Evolutionary conservation across 2,329 filamentous ascomycete genomes (phyloP).

Genomic region (Rutstroemia sydowiana): DNA sequence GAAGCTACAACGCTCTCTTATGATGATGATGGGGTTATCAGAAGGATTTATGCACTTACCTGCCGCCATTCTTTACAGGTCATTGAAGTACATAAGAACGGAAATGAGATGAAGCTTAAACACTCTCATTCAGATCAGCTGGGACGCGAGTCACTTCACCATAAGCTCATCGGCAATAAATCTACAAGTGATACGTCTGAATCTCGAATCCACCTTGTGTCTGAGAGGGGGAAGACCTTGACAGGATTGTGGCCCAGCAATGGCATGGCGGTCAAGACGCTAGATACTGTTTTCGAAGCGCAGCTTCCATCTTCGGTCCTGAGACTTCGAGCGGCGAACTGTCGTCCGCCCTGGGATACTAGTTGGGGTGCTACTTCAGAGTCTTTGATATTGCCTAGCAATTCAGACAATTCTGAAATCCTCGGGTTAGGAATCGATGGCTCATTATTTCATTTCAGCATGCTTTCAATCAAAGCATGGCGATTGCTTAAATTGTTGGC

Average conservation of each 20-base stretch:
- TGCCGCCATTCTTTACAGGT: constrained; percentile 48
- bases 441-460: constrained; percentile 59
- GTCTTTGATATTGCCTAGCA: background rate
- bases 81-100: constrained; percentile 34
- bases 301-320: constrained; percentile 49
- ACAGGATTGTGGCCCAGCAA: constrained; percentile 27
- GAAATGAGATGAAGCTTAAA: constrained; percentile 21
- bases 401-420: constrained; percentile 34
- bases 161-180: constrained; percentile 10
- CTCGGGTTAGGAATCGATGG: constrained; percentile 65
- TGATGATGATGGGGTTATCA: no score
- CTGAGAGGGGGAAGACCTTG: constrained; percentile 27
- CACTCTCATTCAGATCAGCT: constrained; percentile 28
- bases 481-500: constrained; percentile 66
- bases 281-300: constrained; percentile 45
- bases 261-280: constrained; percentile 23
- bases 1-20: constrained; percentile 43
- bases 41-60: constrained; percentile 44
- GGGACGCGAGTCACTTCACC: constrained; percentile 26
- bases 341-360: constrained; percentile 33
- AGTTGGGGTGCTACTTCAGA: constrained; percentile 10
- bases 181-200: background rate
- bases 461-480: constrained; percentile 57
- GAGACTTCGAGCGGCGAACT: constrained; percentile 45
- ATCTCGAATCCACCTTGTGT: constrained; percentile 23